Evolutionary conservation across 176 grass and related monocot species (phyloP).

Genomic region (Thinopyrum elongatum): DNA sequence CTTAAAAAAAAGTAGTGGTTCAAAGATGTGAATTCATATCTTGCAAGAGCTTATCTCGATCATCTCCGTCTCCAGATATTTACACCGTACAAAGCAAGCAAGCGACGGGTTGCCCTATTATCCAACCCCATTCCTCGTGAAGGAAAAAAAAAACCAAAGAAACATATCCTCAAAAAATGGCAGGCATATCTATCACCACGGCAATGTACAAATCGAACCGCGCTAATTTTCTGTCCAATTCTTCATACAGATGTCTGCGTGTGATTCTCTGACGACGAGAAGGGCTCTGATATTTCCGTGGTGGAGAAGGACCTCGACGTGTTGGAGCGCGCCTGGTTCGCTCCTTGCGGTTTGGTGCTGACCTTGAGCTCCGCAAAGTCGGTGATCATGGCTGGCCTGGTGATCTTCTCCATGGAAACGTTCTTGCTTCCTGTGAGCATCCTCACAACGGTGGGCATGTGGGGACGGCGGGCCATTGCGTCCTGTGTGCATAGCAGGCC

Average conservation of each 20-base stretch:
- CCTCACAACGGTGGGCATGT: constrained; percentile 54
- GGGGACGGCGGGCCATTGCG: constrained; percentile 65
- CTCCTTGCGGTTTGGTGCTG: constrained; percentile 26
- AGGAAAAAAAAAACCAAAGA: background rate
- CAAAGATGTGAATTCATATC: background rate
- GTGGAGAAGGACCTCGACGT: constrained; percentile 38
- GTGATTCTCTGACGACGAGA: constrained; percentile 33
- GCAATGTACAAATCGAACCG: constrained; percentile 28
- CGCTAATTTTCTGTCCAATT: background rate
- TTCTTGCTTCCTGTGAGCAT: constrained; percentile 63
- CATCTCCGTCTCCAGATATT: constrained; percentile 24
- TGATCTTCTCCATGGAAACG: constrained; percentile 49
- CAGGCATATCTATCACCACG: background rate
- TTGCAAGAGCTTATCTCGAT: constrained; percentile 6
- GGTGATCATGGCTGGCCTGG: constrained; percentile 62
- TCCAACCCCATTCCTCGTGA: background rate
- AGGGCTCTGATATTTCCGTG: constrained; percentile 23
- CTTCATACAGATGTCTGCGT: constrained; percentile 41
- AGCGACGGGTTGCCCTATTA: background rate
- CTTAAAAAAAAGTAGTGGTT: background rate
- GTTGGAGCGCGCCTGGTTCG: background rate
- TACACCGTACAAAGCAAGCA: constrained; percentile 21
- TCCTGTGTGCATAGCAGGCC: constrained; percentile 84
- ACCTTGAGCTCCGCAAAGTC: constrained; percentile 85
- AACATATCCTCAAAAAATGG: constrained; percentile 13